These are phyloP conservation scores for Colletotrichum nymphaeae DNA, from an alignment of 2,329 filamentous ascomycete species.

Conservation along the genomic window DNA sequence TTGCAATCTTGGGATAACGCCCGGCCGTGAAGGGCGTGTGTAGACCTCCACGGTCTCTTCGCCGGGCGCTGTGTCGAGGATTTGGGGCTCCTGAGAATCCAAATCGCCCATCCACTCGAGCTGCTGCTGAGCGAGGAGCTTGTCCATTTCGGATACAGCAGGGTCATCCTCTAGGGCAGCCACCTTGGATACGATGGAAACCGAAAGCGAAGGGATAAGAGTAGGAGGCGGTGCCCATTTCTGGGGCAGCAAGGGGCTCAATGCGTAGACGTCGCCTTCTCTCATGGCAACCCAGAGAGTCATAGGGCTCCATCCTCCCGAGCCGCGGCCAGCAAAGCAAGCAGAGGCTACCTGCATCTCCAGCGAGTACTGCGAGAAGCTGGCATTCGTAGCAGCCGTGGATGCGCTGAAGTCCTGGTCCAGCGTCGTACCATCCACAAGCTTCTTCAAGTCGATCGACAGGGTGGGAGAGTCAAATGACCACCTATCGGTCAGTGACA, in stretches of 20 bases:
- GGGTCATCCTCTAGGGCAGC: conserved; percentile 71
- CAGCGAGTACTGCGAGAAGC: conserved; percentile 88
- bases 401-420: conserved; percentile 88
- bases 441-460: conserved; percentile 87
- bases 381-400: conserved; percentile 77
- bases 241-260: conserved; percentile 89
- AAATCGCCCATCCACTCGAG: conserved; percentile 76
- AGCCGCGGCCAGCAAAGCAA: conserved; percentile 75
- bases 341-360: conserved; percentile 96
- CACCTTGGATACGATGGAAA: conserved; percentile 82
- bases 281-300: conserved; percentile 97
- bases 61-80: conserved; percentile 61
- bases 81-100: conserved; percentile 69
- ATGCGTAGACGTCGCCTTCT: conserved; percentile 90
- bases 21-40: conserved; percentile 66
- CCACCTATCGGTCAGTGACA: conserved; percentile 85
- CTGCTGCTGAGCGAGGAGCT: conserved; percentile 71
- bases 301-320: conserved; percentile 94
- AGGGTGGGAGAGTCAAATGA: conserved; percentile 87
- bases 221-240: conserved; percentile 85
- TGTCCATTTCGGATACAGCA: conserved; percentile 61
- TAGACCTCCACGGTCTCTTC: conserved; percentile 67
- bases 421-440: conserved; percentile 84
- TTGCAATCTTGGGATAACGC: conserved; percentile 69
- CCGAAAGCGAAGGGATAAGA: conserved; percentile 83